Conservation (phyloP, 805 yeast genomes). For the Lachancea kluyveri region DNA sequence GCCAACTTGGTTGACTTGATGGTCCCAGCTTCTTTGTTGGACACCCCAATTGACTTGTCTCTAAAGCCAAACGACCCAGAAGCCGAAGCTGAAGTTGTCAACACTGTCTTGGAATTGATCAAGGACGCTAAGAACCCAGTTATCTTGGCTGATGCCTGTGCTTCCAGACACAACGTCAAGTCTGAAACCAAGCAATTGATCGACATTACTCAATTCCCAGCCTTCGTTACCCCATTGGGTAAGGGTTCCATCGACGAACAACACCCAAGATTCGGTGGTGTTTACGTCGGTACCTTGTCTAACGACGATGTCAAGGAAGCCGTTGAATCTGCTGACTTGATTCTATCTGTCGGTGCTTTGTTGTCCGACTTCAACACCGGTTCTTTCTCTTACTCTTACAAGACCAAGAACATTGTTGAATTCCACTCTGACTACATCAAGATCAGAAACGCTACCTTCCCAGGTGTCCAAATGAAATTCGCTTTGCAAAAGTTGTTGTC, state of each 20-base stretch:
- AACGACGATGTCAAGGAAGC: conserved; percentile 63
- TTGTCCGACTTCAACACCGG: conserved; percentile 89
- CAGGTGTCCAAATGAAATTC: conserved; percentile 65
- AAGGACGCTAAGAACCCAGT: conserved; percentile 59
- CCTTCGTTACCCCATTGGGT: conserved; percentile 87
- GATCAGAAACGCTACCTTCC: conserved; percentile 63
- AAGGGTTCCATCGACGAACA: conserved; percentile 72
- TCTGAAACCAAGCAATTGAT: conserved; percentile 59
- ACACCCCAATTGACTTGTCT: conserved; percentile 58
- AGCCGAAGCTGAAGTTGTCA: conserved; percentile 59
- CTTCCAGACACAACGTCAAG: conserved; percentile 66
- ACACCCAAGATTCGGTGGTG: conserved; percentile 73
- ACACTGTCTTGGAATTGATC: conserved; percentile 46
- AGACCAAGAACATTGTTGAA: conserved; percentile 69
- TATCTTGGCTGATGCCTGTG: conserved; percentile 83
- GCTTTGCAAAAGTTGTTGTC: conserved; percentile 40
- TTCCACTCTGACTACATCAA: conserved; percentile 74
- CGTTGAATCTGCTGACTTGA: conserved; percentile 69
- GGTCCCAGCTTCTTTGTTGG: conserved; percentile 51
- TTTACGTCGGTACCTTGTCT: conserved; percentile 78
- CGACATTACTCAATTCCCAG: conserved; percentile 67
- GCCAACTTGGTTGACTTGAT: conserved; percentile 67
- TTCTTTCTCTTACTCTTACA: conserved; percentile 70
- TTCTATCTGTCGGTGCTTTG: conserved; percentile 75
- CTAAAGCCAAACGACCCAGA: conserved; percentile 52